These are phyloP conservation scores for Annulohypoxylon bovei DNA, from an alignment of 495 filamentous ascomycete genomes.

Conservation along the genomic window DNA sequence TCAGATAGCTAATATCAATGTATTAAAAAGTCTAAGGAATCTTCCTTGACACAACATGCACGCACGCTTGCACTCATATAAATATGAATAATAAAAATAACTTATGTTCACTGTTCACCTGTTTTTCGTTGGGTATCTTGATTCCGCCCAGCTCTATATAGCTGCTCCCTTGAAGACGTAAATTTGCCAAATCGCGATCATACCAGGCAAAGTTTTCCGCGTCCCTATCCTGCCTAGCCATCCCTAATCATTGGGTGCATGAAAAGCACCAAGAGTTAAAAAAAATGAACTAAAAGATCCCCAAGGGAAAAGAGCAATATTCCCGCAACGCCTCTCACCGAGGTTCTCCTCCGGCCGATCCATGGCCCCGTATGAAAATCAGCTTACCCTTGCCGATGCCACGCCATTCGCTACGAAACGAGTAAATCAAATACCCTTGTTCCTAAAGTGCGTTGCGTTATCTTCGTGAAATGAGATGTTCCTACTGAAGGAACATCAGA, in stretches of 20 bases:
- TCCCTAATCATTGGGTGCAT: neutral
- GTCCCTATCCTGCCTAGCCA: neutral
- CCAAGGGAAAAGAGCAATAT: neutral
- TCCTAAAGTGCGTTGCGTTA: constrained; percentile 1
- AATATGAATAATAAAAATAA: neutral
- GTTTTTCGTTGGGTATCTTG: constrained; percentile 39
- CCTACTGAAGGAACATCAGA: neutral
- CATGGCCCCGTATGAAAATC: neutral
- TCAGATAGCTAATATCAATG: neutral
- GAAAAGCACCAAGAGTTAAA: neutral
- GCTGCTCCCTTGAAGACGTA: constrained; percentile 14
- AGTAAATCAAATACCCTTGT: neutral
- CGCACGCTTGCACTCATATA: neutral
- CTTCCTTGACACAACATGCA: neutral
- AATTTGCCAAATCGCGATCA: neutral
- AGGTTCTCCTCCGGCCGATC: neutral
- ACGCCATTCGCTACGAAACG: constrained; percentile 13
- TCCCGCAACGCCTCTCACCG: constrained; percentile 17
- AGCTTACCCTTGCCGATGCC: constrained; percentile 1
- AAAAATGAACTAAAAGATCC: neutral
- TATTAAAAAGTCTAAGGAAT: neutral
- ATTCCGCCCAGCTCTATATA: constrained; percentile 38
- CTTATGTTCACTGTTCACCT: constrained; percentile 18
- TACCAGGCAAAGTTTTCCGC: constrained; percentile 20
- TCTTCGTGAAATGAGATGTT: constrained; percentile 25